Conservation (phyloP, 768 basidiomycete species). For the Postia placenta region DNA sequence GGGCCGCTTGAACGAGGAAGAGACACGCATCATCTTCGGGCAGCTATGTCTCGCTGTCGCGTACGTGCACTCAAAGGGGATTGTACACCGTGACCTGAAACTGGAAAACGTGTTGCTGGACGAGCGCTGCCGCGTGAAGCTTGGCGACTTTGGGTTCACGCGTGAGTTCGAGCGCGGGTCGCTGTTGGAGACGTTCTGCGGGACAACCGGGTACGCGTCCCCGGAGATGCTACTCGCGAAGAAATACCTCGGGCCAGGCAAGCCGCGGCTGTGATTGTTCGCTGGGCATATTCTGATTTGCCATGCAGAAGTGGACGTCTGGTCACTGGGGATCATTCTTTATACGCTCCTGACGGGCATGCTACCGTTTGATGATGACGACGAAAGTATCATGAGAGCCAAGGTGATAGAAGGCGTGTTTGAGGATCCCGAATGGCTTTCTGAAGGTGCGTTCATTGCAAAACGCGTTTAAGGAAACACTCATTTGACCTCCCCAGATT, state of each 20-base stretch:
- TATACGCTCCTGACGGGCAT: slow-evolving; percentile 88
- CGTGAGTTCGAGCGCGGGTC: slow-evolving; percentile 77
- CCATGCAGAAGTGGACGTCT: slow-evolving; percentile 81
- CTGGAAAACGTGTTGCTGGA: slow-evolving; percentile 92
- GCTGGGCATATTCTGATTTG: neutral
- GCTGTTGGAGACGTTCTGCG: slow-evolving; percentile 90
- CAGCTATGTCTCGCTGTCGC: slow-evolving; percentile 91
- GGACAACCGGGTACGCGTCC: slow-evolving; percentile 89
- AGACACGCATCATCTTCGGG: slow-evolving; percentile 88
- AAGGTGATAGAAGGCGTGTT: slow-evolving; percentile 84
- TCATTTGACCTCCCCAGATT: slow-evolving; percentile 43
- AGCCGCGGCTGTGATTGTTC: neutral
- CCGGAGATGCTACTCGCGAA: slow-evolving; percentile 88
- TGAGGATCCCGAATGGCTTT: slow-evolving; percentile 91
- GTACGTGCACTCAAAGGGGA: slow-evolving; percentile 86
- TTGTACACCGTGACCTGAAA: slow-evolving; percentile 96
- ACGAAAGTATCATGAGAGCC: slow-evolving; percentile 74
- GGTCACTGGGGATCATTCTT: slow-evolving; percentile 91
- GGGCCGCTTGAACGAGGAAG: slow-evolving; percentile 78
- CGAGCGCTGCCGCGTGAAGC: slow-evolving; percentile 85
- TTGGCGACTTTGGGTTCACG: slow-evolving; percentile 94
- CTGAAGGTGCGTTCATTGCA: slow-evolving; percentile 48
- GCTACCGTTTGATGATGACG: slow-evolving; percentile 86
- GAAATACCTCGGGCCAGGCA: slow-evolving; percentile 88
- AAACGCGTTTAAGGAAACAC: neutral